Conservation (phyloP, 2,329 filamentous ascomycete genomes). For the Colletotrichum filicis region DNA sequence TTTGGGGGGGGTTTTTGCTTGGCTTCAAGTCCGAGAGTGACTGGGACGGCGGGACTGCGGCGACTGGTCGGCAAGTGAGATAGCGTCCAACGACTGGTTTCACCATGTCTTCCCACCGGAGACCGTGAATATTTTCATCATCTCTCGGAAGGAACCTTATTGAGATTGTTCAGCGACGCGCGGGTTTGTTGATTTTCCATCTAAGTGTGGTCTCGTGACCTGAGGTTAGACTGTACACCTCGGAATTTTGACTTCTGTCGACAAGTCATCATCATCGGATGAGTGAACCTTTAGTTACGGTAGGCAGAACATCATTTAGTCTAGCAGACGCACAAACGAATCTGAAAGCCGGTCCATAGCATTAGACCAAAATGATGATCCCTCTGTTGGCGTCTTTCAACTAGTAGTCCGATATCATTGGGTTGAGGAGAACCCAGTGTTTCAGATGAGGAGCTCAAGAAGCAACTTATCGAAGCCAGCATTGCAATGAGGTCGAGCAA, state of each 20-base stretch:
- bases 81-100: constrained; percentile 28
- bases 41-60: constrained; percentile 15
- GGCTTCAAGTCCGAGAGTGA: constrained; percentile 10
- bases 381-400: constrained; percentile 6
- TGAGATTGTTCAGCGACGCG: background rate
- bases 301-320: background rate
- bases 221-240: background rate
- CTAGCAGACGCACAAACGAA: background rate
- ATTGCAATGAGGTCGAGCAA: background rate
- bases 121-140: constrained; percentile 10
- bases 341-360: background rate
- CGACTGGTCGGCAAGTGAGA: background rate
- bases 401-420: background rate
- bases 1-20: constrained; percentile 1
- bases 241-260: constrained; percentile 6
- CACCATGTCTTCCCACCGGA: constrained; percentile 31
- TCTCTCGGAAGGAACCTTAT: constrained; percentile 5
- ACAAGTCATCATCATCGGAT: constrained; percentile 20
- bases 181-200: background rate
- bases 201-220: background rate
- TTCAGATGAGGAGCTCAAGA: constrained; percentile 12
- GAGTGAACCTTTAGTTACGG: constrained; percentile 6
- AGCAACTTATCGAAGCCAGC: background rate
- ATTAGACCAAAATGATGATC: background rate
- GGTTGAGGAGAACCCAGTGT: constrained; percentile 5